These are phyloP conservation scores for Globisporangium nodosum DNA, from an alignment of 352 stramenopile genomes.

Conservation along the genomic window DNA sequence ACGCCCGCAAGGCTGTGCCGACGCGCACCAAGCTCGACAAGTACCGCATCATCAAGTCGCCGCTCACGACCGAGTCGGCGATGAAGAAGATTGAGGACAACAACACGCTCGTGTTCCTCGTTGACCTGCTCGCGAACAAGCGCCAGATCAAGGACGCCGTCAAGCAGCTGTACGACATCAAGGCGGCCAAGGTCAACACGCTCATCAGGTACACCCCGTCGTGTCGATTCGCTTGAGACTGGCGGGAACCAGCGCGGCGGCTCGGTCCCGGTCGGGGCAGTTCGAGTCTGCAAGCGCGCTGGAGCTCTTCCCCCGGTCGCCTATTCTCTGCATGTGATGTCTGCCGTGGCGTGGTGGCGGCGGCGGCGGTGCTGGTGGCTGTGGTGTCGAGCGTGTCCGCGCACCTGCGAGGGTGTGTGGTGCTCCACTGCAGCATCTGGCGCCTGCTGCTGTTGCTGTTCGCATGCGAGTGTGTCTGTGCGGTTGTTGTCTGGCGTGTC, in stretches of 20 bases:
- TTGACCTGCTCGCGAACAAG: conserved; percentile 99
- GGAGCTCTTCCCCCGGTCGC: conserved; percentile 7
- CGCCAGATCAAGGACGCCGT: conserved; percentile 99
- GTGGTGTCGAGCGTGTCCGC: neutral
- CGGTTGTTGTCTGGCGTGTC: conserved; percentile 4
- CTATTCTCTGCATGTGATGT: neutral
- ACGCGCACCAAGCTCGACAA: conserved; percentile 97
- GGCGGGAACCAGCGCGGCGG: conserved; percentile 12
- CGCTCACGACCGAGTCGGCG: conserved; percentile 98
- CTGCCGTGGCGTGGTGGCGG: neutral
- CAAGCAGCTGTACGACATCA: conserved; percentile 99
- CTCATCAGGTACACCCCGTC: conserved; percentile 95
- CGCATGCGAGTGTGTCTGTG: conserved; percentile 13
- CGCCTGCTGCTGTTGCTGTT: conserved; percentile 21
- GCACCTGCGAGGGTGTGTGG: neutral
- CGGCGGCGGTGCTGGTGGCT: neutral
- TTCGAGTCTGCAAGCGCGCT: conserved; percentile 4
- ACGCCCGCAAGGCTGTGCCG: conserved; percentile 91
- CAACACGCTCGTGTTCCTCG: conserved; percentile 99
- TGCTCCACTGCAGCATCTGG: neutral
- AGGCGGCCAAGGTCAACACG: conserved; percentile 99
- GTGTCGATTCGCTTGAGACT: conserved; percentile 60
- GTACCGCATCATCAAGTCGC: conserved; percentile 99
- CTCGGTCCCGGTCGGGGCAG: conserved; percentile 11
- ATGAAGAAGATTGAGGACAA: conserved; percentile 99